Evolutionary conservation across 2,329 filamentous ascomycete genomes (phyloP).

Genomic region (Fusarium austroafricanum): DNA sequence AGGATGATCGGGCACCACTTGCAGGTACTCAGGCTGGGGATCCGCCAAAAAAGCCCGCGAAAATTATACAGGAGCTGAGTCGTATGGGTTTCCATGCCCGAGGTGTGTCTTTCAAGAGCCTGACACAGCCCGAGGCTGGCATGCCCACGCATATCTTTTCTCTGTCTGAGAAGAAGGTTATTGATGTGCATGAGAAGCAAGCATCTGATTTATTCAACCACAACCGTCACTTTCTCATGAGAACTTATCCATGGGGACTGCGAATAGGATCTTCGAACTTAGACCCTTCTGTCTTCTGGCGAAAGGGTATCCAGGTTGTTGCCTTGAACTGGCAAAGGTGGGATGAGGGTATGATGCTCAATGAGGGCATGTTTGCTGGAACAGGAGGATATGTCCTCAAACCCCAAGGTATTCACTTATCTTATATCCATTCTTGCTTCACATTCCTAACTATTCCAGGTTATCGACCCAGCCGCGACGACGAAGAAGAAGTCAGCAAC

Average conservation of each 20-base stretch:
- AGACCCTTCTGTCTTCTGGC: conserved; percentile 87
- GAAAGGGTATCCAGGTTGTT: conserved; percentile 88
- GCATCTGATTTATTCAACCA: conserved; percentile 75
- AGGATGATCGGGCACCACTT: conserved; percentile 54
- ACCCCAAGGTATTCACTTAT: conserved; percentile 67
- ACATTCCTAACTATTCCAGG: conserved; percentile 38
- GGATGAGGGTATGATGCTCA: conserved; percentile 95
- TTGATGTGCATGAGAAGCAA: conserved; percentile 66
- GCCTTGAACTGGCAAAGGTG: conserved; percentile 94
- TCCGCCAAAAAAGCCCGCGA: conserved; percentile 60
- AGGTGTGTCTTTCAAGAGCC: conserved; percentile 83
- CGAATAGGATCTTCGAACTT: conserved; percentile 88
- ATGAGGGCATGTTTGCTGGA: conserved; percentile 89
- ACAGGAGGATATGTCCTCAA: conserved; percentile 90
- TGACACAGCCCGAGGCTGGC: conserved; percentile 75
- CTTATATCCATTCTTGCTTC: too few relatives aligned
- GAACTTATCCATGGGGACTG: conserved; percentile 86
- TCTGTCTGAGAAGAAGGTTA: conserved; percentile 72
- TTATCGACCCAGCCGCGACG: conserved; percentile 47
- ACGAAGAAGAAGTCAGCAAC: conserved; percentile 39
- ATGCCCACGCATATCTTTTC: conserved; percentile 79
- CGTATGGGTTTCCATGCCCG: conserved; percentile 84
- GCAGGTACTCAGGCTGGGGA: conserved; percentile 50
- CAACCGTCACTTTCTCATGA: conserved; percentile 85
- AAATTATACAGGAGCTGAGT: conserved; percentile 80